These are phyloP conservation scores for Aspergillus sp. DNA, from an alignment of 2,329 filamentous ascomycete genomes.

Conservation along the genomic window DNA sequence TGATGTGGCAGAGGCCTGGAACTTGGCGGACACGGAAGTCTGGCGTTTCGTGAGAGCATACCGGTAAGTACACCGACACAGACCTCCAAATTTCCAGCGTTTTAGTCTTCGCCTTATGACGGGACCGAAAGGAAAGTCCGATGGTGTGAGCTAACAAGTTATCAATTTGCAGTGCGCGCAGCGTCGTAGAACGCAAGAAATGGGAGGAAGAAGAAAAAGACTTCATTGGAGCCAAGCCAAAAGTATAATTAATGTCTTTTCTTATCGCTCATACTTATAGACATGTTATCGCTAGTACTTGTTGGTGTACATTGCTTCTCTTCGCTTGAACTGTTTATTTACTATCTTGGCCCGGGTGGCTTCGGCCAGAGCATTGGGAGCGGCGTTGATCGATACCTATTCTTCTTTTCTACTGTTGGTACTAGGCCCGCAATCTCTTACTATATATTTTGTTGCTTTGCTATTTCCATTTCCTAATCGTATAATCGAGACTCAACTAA, in stretches of 20 bases:
- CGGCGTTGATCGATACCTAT: not conserved
- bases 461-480: not conserved
- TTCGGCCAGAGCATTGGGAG: constrained; percentile 1
- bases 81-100: not conserved
- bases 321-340: not conserved
- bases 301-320: not conserved
- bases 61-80: constrained; percentile 33
- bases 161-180: constrained; percentile 48
- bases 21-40: constrained; percentile 63
- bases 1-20: constrained; percentile 55
- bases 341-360: not conserved
- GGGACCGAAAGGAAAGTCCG: not conserved
- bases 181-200: constrained; percentile 56
- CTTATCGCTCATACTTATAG: not conserved
- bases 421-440: not conserved
- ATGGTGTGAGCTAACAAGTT: constrained; percentile 1
- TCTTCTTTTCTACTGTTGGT: not conserved
- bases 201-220: constrained; percentile 63
- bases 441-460: not conserved
- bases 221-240: constrained; percentile 52
- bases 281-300: not conserved
- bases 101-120: not conserved
- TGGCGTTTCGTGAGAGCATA: constrained; percentile 66
- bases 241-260: not conserved
- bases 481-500: no score